Percentiles rank a stretch among this genome's conserved stretches.
Conservation (phyloP, 2,329 filamentous ascomycete species). For the Aspergillus hortae region DNA sequence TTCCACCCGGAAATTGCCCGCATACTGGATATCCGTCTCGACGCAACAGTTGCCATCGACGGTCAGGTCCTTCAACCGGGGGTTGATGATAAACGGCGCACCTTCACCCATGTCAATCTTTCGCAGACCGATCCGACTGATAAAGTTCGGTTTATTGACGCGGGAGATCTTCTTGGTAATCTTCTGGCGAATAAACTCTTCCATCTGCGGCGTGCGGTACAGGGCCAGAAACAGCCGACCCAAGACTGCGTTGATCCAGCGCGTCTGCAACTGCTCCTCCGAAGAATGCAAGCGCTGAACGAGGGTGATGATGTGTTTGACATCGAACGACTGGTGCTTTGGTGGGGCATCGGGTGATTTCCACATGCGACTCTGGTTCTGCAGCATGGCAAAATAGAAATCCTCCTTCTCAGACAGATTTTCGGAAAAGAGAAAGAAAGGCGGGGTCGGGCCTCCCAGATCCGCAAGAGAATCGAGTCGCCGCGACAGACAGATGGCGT, state of each 20-base stretch:
- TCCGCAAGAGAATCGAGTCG: slow-evolving; percentile 54
- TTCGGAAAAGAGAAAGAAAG: slow-evolving; percentile 92
- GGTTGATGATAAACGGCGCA: slow-evolving; percentile 84
- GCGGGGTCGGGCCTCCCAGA: slow-evolving; percentile 61
- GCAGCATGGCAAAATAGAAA: slow-evolving; percentile 90
- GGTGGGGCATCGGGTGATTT: slow-evolving; percentile 58
- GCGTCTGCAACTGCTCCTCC: slow-evolving; percentile 82
- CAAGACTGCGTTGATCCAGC: slow-evolving; percentile 90
- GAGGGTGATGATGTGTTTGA: slow-evolving; percentile 80
- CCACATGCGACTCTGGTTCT: slow-evolving; percentile 71
- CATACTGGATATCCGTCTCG: slow-evolving; percentile 84
- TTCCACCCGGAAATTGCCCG: slow-evolving; percentile 83
- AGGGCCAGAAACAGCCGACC: slow-evolving; percentile 84
- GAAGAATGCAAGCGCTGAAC: slow-evolving; percentile 89
- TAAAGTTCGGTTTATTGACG: slow-evolving; percentile 86
- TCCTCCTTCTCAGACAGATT: slow-evolving; percentile 97
- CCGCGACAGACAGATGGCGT: slow-evolving; percentile 77
- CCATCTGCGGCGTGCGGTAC: slow-evolving; percentile 78
- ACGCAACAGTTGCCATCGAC: slow-evolving; percentile 86
- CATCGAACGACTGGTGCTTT: slow-evolving; percentile 70
- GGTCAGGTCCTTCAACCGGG: slow-evolving; percentile 80
- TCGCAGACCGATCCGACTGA: slow-evolving; percentile 78
- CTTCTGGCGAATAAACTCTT: slow-evolving; percentile 75
- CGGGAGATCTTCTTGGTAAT: slow-evolving; percentile 94
- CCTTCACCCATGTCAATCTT: slow-evolving; percentile 82